Conservation (phyloP, 2,329 filamentous ascomycete species). For the Verticillium klebahnii region DNA sequence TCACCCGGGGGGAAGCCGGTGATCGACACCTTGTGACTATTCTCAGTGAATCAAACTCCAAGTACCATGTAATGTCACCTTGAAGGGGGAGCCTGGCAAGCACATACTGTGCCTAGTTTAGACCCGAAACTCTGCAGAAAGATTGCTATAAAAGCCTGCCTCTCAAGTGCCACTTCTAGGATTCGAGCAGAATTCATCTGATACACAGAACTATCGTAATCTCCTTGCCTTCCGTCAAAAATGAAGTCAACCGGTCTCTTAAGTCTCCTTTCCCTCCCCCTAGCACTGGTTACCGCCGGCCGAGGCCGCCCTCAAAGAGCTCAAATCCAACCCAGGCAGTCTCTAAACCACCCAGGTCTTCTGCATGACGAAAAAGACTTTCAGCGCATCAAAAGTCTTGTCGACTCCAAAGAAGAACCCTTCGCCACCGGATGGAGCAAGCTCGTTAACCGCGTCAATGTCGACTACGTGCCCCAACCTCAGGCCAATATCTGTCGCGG, state of each 20-base stretch:
- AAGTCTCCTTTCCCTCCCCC: background rate
- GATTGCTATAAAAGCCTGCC: background rate
- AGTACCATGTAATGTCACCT: no score
- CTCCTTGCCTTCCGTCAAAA: background rate
- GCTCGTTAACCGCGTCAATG: conserved; percentile 23
- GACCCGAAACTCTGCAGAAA: no score
- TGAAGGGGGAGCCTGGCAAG: no score
- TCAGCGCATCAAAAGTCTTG: conserved; percentile 31
- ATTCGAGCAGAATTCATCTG: background rate
- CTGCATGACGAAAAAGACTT: conserved; percentile 32
- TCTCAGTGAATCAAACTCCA: no score
- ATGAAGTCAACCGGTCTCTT: background rate
- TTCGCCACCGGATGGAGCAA: conserved; percentile 28
- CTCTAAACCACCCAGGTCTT: conserved; percentile 3
- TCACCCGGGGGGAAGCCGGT: no score
- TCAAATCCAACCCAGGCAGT: background rate
- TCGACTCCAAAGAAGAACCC: conserved; percentile 24
- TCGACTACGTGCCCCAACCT: conserved; percentile 22
- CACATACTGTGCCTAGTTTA: no score
- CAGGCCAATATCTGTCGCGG: conserved; percentile 29
- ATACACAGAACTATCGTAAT: background rate
- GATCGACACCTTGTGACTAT: no score
- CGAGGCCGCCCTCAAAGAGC: background rate
- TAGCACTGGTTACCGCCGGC: background rate
- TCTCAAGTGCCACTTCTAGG: no score